These are phyloP conservation scores for Aspergillus jensenii DNA, from an alignment of 2,329 filamentous ascomycete species.

Conservation along the genomic window DNA sequence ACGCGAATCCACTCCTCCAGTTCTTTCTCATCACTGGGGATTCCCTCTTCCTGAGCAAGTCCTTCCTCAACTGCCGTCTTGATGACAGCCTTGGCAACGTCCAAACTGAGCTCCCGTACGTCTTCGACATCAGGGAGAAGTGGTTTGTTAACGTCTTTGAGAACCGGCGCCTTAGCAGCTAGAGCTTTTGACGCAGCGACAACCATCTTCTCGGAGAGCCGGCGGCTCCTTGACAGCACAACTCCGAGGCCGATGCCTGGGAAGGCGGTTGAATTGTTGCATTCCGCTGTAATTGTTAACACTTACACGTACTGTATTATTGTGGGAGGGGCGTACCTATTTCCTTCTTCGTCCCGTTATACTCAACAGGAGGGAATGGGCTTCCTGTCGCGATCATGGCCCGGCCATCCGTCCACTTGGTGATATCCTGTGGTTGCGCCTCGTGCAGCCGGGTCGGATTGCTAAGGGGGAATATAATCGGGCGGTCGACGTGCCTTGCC, in stretches of 20 bases:
- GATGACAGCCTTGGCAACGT: conserved; percentile 75
- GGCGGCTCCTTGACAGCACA: conserved; percentile 66
- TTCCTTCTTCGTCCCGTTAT: conserved; percentile 54
- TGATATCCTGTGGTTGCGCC: conserved; percentile 73
- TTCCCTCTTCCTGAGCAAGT: conserved; percentile 63
- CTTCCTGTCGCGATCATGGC: conserved; percentile 81
- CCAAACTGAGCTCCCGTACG: conserved; percentile 73
- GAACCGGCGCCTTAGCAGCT: conserved; percentile 68
- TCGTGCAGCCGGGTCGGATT: conserved; percentile 85
- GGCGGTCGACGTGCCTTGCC: conserved; percentile 68
- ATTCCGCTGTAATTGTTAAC: conserved; percentile 62
- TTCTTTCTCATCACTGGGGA: conserved; percentile 52
- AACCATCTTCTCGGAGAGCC: conserved; percentile 75
- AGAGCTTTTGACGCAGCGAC: conserved; percentile 76
- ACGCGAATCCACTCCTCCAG: conserved; percentile 41
- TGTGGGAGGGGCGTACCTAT: conserved; percentile 43
- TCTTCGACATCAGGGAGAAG: conserved; percentile 74
- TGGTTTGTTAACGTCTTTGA: conserved; percentile 63
- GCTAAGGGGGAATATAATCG: conserved; percentile 78
- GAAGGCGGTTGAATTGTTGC: conserved; percentile 85
- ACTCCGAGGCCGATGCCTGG: conserved; percentile 81
- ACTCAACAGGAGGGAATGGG: conserved; percentile 73
- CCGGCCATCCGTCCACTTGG: conserved; percentile 74
- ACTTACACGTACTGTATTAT: too few relatives aligned
- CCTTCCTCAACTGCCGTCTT: conserved; percentile 68